These are phyloP conservation scores for Globisporangium polare DNA, from an alignment of 352 stramenopile genomes.

Conservation along the genomic window DNA sequence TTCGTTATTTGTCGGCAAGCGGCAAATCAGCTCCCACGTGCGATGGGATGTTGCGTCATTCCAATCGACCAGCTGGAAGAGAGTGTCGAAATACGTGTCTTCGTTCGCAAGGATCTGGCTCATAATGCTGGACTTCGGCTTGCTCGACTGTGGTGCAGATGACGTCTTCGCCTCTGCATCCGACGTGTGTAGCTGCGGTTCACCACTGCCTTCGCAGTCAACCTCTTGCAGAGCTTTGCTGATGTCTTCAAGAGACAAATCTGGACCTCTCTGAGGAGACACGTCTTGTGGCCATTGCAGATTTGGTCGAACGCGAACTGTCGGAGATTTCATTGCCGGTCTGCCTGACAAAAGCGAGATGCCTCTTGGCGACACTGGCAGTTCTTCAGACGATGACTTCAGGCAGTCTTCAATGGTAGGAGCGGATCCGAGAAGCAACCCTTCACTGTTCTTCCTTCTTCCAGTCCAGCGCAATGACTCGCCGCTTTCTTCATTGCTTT, in stretches of 20 bases:
- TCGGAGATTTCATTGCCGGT: constrained; percentile 34
- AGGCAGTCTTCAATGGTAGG: background rate
- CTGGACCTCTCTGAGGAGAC: constrained; percentile 43
- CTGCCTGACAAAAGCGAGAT: constrained; percentile 10
- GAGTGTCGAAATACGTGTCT: constrained; percentile 39
- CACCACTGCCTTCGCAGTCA: background rate
- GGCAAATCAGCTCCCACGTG: constrained; percentile 71
- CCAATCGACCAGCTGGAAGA: constrained; percentile 62
- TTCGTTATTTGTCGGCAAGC: constrained; percentile 62
- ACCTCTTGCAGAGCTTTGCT: constrained; percentile 18
- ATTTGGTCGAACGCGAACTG: constrained; percentile 31
- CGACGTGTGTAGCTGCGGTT: background rate
- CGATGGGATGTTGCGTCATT: constrained; percentile 45
- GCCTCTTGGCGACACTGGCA: background rate
- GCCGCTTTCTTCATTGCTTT: constrained; percentile 7
- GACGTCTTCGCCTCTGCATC: background rate
- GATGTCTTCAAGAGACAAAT: constrained; percentile 32
- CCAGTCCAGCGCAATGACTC: background rate
- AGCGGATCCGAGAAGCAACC: background rate
- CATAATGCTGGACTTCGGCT: constrained; percentile 30
- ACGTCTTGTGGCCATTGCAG: constrained; percentile 36
- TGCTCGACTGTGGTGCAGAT: background rate
- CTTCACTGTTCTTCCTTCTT: background rate
- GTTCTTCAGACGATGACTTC: background rate
- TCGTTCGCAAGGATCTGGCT: constrained; percentile 62